Evolutionary conservation across 2,329 filamentous ascomycete genomes (phyloP).

Genomic region (Cylindrodendrum hubeiense): DNA sequence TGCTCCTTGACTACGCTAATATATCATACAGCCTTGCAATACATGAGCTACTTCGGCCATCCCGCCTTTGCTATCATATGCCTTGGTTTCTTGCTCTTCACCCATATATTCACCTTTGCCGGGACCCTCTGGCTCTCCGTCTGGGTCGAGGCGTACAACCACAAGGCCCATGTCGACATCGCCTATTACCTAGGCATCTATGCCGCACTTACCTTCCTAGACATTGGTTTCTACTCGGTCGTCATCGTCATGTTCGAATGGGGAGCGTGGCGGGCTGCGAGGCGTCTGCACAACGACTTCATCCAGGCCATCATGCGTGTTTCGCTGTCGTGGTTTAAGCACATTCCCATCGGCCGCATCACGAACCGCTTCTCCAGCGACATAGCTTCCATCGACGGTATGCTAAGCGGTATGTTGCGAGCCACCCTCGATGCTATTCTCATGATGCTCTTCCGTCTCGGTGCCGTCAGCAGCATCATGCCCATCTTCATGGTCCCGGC

Average conservation of each 20-base stretch:
- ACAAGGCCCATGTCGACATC: constrained; percentile 57
- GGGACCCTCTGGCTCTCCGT: constrained; percentile 63
- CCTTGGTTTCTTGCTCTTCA: constrained; percentile 54
- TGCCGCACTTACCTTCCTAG: constrained; percentile 58
- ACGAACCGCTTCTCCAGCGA: constrained; percentile 69
- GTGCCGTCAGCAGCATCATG: constrained; percentile 63
- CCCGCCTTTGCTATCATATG: constrained; percentile 56
- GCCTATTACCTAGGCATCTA: constrained; percentile 68
- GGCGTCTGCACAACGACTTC: constrained; percentile 64
- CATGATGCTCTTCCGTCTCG: constrained; percentile 59
- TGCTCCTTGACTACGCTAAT: constrained; percentile 13
- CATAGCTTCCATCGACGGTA: constrained; percentile 66
- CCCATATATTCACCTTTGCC: constrained; percentile 56
- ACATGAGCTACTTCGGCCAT: constrained; percentile 64
- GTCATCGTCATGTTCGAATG: constrained; percentile 63
- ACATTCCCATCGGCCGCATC: constrained; percentile 64
- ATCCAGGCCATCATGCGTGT: constrained; percentile 65
- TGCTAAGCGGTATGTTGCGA: constrained; percentile 60
- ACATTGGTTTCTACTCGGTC: constrained; percentile 56
- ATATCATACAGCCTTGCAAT: constrained; percentile 57
- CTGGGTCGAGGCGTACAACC: constrained; percentile 65
- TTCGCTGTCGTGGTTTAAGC: constrained; percentile 69
- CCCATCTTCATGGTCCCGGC: constrained; percentile 64
- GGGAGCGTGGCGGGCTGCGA: constrained; percentile 69
- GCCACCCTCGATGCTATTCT: constrained; percentile 56